A percentile compares a stretch with the other conserved stretches of the same genome.
Evolutionary conservation across 305 asterid species (phyloP).

Genomic region (Nicotiana rustica): DNA sequence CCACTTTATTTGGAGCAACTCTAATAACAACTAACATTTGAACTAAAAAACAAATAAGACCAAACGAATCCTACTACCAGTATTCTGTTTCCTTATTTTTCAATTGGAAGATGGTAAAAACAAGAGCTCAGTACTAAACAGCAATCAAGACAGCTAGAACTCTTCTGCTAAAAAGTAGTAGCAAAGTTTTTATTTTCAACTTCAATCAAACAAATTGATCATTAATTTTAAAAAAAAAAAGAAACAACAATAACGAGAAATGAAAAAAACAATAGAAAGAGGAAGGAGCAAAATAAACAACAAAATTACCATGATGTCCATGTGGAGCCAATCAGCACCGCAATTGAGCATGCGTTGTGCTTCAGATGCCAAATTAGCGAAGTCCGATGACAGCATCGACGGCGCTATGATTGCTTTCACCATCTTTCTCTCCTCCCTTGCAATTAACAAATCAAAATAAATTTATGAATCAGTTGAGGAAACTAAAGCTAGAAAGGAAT

Average conservation of each 20-base stretch:
- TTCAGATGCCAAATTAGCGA: slow-evolving; percentile 88
- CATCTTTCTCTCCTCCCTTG: slow-evolving; percentile 45
- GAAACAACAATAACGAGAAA: no score
- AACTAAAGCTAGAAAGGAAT: not conserved
- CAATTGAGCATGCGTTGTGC: slow-evolving; percentile 72
- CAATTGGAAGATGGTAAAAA: not conserved
- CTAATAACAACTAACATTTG: not conserved
- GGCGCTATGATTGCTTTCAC: slow-evolving; percentile 82
- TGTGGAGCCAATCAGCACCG: slow-evolving; percentile 98
- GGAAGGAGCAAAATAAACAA: not conserved
- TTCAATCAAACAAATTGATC: not conserved
- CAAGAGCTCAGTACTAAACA: not conserved
- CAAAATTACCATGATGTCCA: slow-evolving; percentile 83
- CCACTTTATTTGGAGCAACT: not conserved
- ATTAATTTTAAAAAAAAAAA: no score
- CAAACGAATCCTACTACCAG: no score
- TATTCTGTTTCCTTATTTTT: not conserved
- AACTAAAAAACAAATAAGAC: not conserved
- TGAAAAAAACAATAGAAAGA: not conserved
- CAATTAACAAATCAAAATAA: not conserved
- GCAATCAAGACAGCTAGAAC: not conserved
- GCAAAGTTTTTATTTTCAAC: not conserved
- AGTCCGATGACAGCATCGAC: slow-evolving; percentile 95
- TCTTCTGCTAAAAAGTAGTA: not conserved
- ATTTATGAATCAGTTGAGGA: slow-evolving; percentile 3